Evolutionary conservation across 106 monocot genomes (phyloP), one percentile per base, ranked within the genome.

Genomic region (Acorus calamus): DNA sequence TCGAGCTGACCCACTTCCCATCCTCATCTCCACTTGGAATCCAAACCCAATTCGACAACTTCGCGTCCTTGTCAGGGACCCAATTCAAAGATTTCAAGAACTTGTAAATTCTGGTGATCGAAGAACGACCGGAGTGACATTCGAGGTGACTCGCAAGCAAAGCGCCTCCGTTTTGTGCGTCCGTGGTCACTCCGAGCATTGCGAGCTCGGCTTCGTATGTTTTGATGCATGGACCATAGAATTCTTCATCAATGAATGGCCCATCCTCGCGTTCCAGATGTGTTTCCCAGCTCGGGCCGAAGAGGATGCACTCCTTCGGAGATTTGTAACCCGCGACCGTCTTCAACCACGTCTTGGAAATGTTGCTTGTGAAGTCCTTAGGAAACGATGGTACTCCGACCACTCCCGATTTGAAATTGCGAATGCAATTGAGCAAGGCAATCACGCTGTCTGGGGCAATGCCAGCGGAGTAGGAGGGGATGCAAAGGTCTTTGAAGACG

Each of bases 271-370:
- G 47, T 3, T 67, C 52, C 14, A 81, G 47, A 2, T 52, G 13
- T 53, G 72, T 57, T 47, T 8, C 12, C 68, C 56, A 69, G 64
- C 65, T 55, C 28, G 71, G 14, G 63, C 71, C 74, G 63, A 71
- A 78, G 4, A 74, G 14, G 6, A 75, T 47, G 11, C 67, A 75
- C 2, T 78, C 66, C 6, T 60, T 53, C 11, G 78, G 78, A 11
- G 10, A 60, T 42, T 13, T 47, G 44, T 71, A 83, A 52, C 74
- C 82, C 60, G 55, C 47, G 13, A 47, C 8, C 3, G 74, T 82
- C 69, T 73, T 86, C 60, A 79, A 47, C 86, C 78, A 86, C 6
- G 66, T 79, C 48, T 66, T 79, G 47, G 53, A 50, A 3, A 81
- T 69, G 3, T 13, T 71, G 45, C 9, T 51, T 11, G 49, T 5